Evolutionary conservation across 495 filamentous ascomycete species (phyloP), one percentile per base, ranked within the genome.

Genomic region (Neurospora tetraspora): DNA sequence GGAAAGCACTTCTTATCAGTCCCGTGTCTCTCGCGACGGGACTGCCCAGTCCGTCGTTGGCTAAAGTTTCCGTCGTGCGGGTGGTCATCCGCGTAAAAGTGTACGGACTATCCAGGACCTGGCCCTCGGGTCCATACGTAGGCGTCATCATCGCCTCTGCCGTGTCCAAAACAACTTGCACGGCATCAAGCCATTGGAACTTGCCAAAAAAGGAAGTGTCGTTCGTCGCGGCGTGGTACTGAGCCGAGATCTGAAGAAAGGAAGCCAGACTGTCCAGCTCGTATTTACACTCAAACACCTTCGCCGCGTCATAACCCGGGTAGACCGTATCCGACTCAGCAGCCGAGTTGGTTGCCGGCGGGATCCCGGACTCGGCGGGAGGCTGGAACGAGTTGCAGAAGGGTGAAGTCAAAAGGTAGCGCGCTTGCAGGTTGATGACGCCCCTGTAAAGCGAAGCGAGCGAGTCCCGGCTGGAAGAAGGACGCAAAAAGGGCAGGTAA

Each of bases 341-440:
- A 10, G 72, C 73, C 38, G 74, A 68, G 53, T 80, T 79, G 71
- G 86, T 85, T 16, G 76, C 73, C 2, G 81, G 80, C 2, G 83
- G 81, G 78, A 70, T 80, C 34, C 70, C 82, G 53, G 85, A 86
- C 74, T 91, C 88, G 2, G 80, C 72, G 0, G 88, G 88, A 20
- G 88, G 87, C 74, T 91, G 89, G 80, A 91, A 91, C 18, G 87
- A 84, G 79, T 91, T 90, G 80, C 90, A 92, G 78, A 88, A 88
- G 0, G 89, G 89, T 23, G 85, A 83, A 5, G 84, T 83, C 45
- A 87, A 77, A 40, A 91, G 78, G 76, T 91, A 90, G 59, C 89
- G 81, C 3, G 88, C 84, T 75, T 92, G 90, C 8, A 90, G 84
- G 74, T 91, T 91, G 73, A 91, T 91, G 8, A 87, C 86, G 27